phyloP scores from a whole-genome alignment of 495 filamentous ascomycete species.

The Penicillium egyptiacum region DNA sequence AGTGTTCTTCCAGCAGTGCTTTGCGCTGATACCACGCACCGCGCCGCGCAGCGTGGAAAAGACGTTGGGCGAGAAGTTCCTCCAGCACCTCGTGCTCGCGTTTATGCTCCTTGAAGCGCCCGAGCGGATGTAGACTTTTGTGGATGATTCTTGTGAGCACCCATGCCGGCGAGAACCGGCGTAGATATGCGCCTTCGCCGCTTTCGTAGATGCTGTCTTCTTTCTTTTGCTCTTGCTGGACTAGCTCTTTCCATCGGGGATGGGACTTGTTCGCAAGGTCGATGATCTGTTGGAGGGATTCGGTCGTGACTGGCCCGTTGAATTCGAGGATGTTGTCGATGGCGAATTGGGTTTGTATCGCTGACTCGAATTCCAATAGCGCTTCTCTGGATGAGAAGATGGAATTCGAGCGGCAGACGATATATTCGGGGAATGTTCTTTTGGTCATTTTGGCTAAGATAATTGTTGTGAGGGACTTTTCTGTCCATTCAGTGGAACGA shows the following conservation, averaged over 20 bases:
- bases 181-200: slow-evolving; percentile 86
- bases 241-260: slow-evolving; percentile 73
- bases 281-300: slow-evolving; percentile 66
- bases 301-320: slow-evolving; percentile 66
- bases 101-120: slow-evolving; percentile 74
- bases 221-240: slow-evolving; percentile 74
- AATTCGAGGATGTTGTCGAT: slow-evolving; percentile 86
- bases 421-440: slow-evolving; percentile 84
- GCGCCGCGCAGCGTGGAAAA: slow-evolving; percentile 82
- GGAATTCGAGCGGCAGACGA: slow-evolving; percentile 85
- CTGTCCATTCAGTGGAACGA: slow-evolving; percentile 93
- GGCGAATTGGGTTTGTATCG: slow-evolving; percentile 76
- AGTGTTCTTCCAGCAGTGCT: slow-evolving; percentile 91
- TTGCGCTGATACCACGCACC: slow-evolving; percentile 97
- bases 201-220: slow-evolving; percentile 79
- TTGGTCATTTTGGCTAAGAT: slow-evolving; percentile 86
- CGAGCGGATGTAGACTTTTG: slow-evolving; percentile 79
- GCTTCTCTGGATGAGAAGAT: slow-evolving; percentile 76
- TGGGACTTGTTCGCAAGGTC: slow-evolving; percentile 73
- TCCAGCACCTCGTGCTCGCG: slow-evolving; percentile 73
- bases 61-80: slow-evolving; percentile 75
- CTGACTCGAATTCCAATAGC: slow-evolving; percentile 86
- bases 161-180: slow-evolving; percentile 89
- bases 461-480: slow-evolving; percentile 93
- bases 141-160: slow-evolving; percentile 92